Evolutionary conservation across 345 rosid species (phyloP).

Genomic region (Isatis tinctoria): DNA sequence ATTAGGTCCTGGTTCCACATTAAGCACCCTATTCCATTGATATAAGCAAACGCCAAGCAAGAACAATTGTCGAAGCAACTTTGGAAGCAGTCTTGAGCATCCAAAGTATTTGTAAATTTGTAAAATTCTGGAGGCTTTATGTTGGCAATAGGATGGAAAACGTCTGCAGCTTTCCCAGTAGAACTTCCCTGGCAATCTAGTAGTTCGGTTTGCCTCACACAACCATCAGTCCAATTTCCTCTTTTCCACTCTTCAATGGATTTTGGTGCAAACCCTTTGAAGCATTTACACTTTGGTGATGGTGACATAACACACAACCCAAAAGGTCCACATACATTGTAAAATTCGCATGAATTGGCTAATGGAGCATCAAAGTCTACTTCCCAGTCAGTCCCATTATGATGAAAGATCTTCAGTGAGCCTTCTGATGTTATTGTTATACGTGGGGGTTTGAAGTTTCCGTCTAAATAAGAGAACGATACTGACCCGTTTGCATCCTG

Average conservation of each 20-base stretch:
- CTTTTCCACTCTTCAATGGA: slow-evolving; percentile 9
- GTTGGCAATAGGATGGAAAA: neutral
- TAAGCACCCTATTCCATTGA: slow-evolving; percentile 23
- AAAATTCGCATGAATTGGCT: neutral
- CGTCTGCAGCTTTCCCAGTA: neutral
- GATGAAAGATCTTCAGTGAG: neutral
- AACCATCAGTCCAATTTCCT: slow-evolving; percentile 29
- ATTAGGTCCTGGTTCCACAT: slow-evolving; percentile 13
- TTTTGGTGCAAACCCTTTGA: slow-evolving; percentile 23
- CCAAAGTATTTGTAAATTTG: neutral
- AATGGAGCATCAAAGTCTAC: neutral
- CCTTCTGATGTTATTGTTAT: slow-evolving; percentile 1
- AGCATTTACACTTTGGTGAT: slow-evolving; percentile 11
- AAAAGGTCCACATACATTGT: slow-evolving; percentile 23
- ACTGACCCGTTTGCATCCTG: slow-evolving; percentile 20
- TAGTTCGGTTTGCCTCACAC: slow-evolving; percentile 17
- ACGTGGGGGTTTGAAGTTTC: neutral
- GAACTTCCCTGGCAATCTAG: slow-evolving; percentile 1
- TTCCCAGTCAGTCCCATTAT: neutral
- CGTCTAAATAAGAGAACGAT: neutral
- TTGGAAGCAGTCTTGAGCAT: neutral
- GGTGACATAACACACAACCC: slow-evolving; percentile 5
- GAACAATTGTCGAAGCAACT: slow-evolving; percentile 27
- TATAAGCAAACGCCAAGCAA: slow-evolving; percentile 20
- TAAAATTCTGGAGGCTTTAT: slow-evolving; percentile 19